These are phyloP conservation scores for Parascedosporium putredinis DNA, from an alignment of 2,329 filamentous ascomycete genomes.

Conservation along the genomic window DNA sequence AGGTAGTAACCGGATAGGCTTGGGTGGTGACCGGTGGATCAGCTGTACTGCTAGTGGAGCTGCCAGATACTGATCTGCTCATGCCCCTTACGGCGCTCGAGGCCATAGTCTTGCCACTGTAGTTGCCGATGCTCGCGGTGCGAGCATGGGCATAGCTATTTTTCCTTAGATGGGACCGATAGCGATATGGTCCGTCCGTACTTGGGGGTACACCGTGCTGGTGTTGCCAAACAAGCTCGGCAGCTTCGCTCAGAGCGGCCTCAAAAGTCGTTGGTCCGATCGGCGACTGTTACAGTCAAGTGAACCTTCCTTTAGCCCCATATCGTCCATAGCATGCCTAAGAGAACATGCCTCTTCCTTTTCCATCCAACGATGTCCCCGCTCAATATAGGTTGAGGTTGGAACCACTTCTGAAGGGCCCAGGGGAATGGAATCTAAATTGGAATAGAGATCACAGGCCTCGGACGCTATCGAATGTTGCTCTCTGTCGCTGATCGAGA, in stretches of 20 bases:
- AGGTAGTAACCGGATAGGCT: no score
- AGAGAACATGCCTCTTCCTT: constrained; percentile 65
- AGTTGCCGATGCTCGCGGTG: constrained; percentile 45
- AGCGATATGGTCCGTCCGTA: constrained; percentile 55
- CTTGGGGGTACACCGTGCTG: constrained; percentile 43
- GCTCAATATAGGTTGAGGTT: constrained; percentile 61
- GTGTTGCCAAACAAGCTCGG: constrained; percentile 70
- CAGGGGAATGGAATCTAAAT: constrained; percentile 29
- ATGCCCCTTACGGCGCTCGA: constrained; percentile 35
- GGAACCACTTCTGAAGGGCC: constrained; percentile 53
- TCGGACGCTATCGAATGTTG: constrained; percentile 35
- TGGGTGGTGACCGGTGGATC: constrained; percentile 3
- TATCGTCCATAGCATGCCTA: constrained; percentile 61
- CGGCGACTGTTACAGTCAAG: constrained; percentile 24
- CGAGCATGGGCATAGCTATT: constrained; percentile 61
- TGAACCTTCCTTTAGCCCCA: constrained; percentile 40
- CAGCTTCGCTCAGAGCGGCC: constrained; percentile 65
- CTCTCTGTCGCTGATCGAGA: constrained; percentile 32
- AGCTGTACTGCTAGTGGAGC: constrained; percentile 39
- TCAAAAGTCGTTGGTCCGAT: constrained; percentile 55
- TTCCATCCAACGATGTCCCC: constrained; percentile 68
- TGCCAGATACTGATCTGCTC: constrained; percentile 38
- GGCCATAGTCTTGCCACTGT: constrained; percentile 34
- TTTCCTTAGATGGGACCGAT: constrained; percentile 58
- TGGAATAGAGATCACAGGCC: constrained; percentile 43